Percentiles rank a stretch among this genome's conserved stretches.
phyloP scores from a whole-genome alignment of 768 basidiomycete genomes.

The Panaeolus papilionaceus region DNA sequence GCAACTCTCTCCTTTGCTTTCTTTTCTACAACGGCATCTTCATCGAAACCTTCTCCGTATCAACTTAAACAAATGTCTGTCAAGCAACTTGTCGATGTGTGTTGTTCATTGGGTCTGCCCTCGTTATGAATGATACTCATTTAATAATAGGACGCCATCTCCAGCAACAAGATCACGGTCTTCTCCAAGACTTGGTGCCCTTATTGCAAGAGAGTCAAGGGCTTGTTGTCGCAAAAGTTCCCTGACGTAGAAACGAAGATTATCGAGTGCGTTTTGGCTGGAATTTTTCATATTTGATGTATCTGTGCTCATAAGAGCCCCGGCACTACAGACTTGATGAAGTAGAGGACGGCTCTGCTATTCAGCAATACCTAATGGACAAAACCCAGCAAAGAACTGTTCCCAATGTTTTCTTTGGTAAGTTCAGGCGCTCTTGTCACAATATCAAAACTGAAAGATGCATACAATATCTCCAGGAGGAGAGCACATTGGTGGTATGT shows the following conservation, averaged over 20 bases:
- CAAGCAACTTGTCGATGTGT: constrained; percentile 51
- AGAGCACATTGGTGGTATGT: constrained; percentile 61
- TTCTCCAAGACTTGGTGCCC: constrained; percentile 69
- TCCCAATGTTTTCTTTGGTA: constrained; percentile 81
- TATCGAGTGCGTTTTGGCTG: constrained; percentile 50
- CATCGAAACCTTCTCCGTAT: constrained; percentile 32
- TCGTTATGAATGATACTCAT: constrained; percentile 14
- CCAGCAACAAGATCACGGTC: constrained; percentile 56
- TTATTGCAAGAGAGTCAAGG: constrained; percentile 56
- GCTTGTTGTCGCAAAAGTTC: constrained; percentile 46
- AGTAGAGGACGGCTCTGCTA: constrained; percentile 59
- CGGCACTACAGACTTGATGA: constrained; percentile 57
- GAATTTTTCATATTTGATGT: background rate
- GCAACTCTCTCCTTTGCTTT: constrained; percentile 33
- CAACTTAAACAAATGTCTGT: constrained; percentile 39
- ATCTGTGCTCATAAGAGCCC: background rate
- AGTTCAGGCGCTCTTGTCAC: constrained; percentile 26
- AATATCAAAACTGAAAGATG: too few relatives aligned
- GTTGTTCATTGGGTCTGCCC: constrained; percentile 19
- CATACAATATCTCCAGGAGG: constrained; percentile 39
- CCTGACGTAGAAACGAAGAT: constrained; percentile 44
- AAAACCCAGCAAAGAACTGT: constrained; percentile 77
- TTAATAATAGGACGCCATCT: constrained; percentile 47
- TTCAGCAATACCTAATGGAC: constrained; percentile 67
- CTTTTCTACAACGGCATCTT: constrained; percentile 39